A percentile compares a stretch with the other conserved stretches of the same genome.
Evolutionary conservation across 768 basidiomycete species (phyloP).

Genomic region (Auricularia sp.): DNA sequence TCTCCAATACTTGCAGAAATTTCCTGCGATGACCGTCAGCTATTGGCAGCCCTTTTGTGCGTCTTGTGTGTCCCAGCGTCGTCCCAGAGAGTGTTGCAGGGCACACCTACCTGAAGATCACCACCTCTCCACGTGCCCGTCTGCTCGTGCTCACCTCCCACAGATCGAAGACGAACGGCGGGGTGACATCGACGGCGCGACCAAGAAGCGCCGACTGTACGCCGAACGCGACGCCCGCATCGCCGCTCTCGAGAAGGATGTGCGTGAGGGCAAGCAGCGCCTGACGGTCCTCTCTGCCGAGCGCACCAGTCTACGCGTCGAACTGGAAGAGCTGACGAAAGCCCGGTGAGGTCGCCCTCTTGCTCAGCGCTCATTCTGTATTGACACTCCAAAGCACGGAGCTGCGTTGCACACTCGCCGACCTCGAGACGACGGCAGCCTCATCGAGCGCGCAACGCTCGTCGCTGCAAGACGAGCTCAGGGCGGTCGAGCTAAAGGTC

Average conservation of each 20-base stretch:
- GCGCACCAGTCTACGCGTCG: conserved; percentile 66
- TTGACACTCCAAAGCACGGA: conserved; percentile 45
- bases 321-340: conserved; percentile 63
- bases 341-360: no score
- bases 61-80: no score
- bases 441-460: conserved; percentile 38
- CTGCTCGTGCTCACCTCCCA: no score
- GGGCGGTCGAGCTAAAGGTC: conserved; percentile 49
- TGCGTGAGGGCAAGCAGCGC: conserved; percentile 57
- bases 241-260: conserved; percentile 47
- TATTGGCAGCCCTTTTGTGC: no score
- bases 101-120: no score
- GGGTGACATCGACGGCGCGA: conserved; percentile 75
- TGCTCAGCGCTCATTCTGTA: no score
- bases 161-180: conserved; percentile 52
- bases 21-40: no score
- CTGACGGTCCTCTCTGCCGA: conserved; percentile 61
- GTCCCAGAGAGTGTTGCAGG: no score
- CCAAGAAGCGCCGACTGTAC: conserved; percentile 42
- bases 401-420: conserved; percentile 71
- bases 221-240: background rate
- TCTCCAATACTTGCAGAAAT: no score
- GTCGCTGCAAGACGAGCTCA: conserved; percentile 55
- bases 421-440: conserved; percentile 35
- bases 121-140: no score